These are phyloP conservation scores for Canavalia ensiformis DNA, from an alignment of 306 rosid genomes.

Conservation along the genomic window DNA sequence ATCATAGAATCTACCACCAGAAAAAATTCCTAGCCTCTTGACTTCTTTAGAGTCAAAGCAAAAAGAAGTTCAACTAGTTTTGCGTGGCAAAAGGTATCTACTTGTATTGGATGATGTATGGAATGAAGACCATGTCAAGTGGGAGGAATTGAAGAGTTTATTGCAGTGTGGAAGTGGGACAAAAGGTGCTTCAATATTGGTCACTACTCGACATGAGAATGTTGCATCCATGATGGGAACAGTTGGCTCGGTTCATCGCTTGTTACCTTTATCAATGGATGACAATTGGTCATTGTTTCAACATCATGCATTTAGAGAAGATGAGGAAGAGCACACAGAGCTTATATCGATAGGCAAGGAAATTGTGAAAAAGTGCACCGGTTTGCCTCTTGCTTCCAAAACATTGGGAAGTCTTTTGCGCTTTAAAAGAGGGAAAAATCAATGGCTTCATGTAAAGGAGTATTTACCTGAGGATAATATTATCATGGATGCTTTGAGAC, in stretches of 20 bases:
- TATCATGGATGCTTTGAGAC: slow-evolving; percentile 38
- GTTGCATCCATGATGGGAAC: slow-evolving; percentile 48
- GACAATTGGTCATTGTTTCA: slow-evolving; percentile 50
- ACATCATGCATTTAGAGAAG: slow-evolving; percentile 40
- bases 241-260: background rate
- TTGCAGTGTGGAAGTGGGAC: slow-evolving; percentile 37
- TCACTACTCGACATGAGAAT: slow-evolving; percentile 38
- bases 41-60: background rate
- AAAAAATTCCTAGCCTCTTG: background rate
- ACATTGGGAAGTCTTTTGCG: slow-evolving; percentile 32
- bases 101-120: slow-evolving; percentile 56
- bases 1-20: background rate
- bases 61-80: background rate
- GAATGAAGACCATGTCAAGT: slow-evolving; percentile 44
- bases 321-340: slow-evolving; percentile 6
- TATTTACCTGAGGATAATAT: background rate
- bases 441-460: slow-evolving; percentile 29
- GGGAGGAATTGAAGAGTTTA: slow-evolving; percentile 34
- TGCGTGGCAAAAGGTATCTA: slow-evolving; percentile 37
- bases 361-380: slow-evolving; percentile 45
- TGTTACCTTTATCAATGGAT: slow-evolving; percentile 7
- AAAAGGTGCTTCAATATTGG: slow-evolving; percentile 41
- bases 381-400: background rate
- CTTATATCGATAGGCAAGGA: slow-evolving; percentile 40
- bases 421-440: slow-evolving; percentile 24